phyloP scores from a whole-genome alignment of 805 yeast genomes.

The Wickerhamomyces bisporus region DNA sequence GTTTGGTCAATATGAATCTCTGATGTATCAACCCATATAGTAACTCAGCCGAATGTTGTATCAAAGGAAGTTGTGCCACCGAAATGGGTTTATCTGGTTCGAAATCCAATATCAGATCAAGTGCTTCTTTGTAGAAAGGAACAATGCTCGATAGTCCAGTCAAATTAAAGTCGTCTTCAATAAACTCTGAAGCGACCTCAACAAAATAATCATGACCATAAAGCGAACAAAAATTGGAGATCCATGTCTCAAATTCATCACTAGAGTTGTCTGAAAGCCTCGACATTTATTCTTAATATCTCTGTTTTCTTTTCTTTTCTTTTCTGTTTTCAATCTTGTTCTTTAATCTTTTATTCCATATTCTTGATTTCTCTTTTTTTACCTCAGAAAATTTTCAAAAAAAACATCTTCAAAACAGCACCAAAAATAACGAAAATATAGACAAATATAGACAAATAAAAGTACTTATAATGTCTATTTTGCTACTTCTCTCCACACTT shows the following conservation, averaged over 20 bases:
- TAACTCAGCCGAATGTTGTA: constrained; percentile 88
- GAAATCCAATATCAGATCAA: constrained; percentile 84
- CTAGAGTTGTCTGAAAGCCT: constrained; percentile 12
- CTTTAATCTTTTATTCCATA: neutral
- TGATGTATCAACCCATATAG: constrained; percentile 94
- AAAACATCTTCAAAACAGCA: too few relatives aligned
- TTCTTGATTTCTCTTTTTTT: neutral
- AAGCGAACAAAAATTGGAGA: constrained; percentile 46
- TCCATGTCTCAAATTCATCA: constrained; percentile 52
- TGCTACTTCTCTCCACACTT: neutral
- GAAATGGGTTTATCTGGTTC: constrained; percentile 51
- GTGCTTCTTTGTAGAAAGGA: constrained; percentile 86
- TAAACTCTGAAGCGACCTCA: constrained; percentile 86
- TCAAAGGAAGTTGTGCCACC: constrained; percentile 63
- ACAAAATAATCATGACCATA: constrained; percentile 81
- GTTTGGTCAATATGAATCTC: constrained; percentile 80
- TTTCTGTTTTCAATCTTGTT: constrained; percentile 1
- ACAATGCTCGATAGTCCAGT: constrained; percentile 84
- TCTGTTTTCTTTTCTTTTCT: neutral
- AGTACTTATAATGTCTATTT: neutral
- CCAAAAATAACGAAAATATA: neutral
- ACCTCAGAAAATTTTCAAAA: neutral
- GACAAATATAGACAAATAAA: neutral
- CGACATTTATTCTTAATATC: constrained; percentile 10
- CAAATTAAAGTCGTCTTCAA: constrained; percentile 94